phyloP scores from a whole-genome alignment of 805 yeast genomes.

The Candida taoyuanica region DNA sequence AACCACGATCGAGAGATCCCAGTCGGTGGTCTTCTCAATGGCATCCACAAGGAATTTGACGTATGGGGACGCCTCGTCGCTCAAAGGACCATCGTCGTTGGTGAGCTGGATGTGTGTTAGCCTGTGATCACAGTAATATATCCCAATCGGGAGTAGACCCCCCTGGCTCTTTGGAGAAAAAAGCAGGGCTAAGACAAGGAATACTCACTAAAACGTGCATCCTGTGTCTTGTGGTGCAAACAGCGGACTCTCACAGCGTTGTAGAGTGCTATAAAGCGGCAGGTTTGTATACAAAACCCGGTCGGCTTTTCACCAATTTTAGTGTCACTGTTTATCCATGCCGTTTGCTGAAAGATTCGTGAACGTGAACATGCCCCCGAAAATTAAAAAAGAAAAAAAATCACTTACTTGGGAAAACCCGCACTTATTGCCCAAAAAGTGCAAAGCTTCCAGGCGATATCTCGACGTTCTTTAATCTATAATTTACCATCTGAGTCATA shows the following conservation, averaged over 20 bases:
- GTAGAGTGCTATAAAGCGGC: no score
- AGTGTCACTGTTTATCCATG: no score
- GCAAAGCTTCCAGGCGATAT: background rate
- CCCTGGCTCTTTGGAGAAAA: no score
- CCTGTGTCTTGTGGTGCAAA: no score
- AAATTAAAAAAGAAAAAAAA: no score
- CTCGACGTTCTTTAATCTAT: background rate
- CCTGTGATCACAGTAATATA: background rate
- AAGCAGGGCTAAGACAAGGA: no score
- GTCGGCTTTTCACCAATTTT: background rate
- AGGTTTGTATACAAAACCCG: no score
- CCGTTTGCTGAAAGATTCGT: no score
- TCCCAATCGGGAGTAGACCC: no score
- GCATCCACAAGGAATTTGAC: constrained; percentile 76
- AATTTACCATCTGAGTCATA: background rate
- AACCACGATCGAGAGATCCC: constrained; percentile 81
- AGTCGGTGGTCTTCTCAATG: constrained; percentile 57
- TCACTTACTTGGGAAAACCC: background rate
- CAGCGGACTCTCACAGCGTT: no score
- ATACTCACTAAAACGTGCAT: constrained; percentile 18
- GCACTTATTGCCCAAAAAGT: background rate
- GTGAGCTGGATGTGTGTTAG: constrained; percentile 42
- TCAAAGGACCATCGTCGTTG: constrained; percentile 95
- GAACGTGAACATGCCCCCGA: no score
- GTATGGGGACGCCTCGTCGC: constrained; percentile 76